Base-by-base conservation (phyloP, 1,284 basidiomycete species). In the Singerocomus rubriflavus region DNA sequence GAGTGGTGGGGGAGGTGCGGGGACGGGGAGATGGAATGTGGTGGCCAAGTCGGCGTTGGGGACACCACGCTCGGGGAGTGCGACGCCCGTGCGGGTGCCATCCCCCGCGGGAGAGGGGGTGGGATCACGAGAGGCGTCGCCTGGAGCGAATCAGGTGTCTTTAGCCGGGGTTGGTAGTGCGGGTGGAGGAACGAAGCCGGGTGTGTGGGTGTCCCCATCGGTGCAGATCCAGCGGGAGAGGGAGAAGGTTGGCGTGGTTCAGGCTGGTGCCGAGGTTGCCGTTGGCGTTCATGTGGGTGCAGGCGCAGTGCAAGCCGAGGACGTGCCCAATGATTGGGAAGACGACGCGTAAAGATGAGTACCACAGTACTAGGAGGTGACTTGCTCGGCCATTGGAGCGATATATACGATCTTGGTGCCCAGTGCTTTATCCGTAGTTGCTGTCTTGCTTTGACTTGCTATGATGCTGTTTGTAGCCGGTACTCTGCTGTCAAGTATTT, bases 321-420 rank as follows among this genome's bases (percentile, higher is more conserved):
- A 65, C 39, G 73, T 81, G 2, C 76, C 78, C 1, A 73, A 79
- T 35, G 66, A 75, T 53, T 82, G 79, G 80, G 79, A 81, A 53
- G 77, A 81, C 49, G 80, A 79, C 51, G 57, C 39, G 17, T 71
- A 67, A 39, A 6, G 21, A 21, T 21, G 21, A 21, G 21, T 21
- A 21, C 21, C 21, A 21, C 21, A 4, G 21, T 21, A 21, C 21
- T 21, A 21, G 21, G 21, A 21, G 4, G 21, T 21, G 21, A 21
- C 21, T 21, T 21, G 21, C 21, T 21, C 21, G 21, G 21, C 21
- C 21, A 21, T 21, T 21, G 21, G 21, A 21, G 4, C 21, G 21
- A 21, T 21, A 21, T 21, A 21, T 21, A 21, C 21, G 21, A 21
- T 21, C 21, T 21, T 21, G 21, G 21, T 21, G 21, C 4, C 21